Evolutionary conservation across 768 basidiomycete species (phyloP).

Genomic region (Hortiboletus flavorubellus): DNA sequence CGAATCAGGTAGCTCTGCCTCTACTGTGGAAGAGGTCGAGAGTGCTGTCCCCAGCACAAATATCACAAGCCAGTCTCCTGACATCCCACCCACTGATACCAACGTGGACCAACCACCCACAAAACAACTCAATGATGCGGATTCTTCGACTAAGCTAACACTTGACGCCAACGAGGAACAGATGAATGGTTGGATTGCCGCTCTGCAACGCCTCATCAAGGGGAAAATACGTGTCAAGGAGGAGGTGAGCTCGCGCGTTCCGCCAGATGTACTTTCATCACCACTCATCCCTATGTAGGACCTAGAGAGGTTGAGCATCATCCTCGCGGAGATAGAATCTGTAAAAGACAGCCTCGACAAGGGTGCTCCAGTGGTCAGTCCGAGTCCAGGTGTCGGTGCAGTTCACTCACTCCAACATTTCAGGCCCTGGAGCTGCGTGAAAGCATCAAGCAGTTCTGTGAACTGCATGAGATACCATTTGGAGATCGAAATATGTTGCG

Average conservation of each 20-base stretch:
- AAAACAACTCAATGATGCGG: background rate
- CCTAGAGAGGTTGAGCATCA: slow-evolving; percentile 25
- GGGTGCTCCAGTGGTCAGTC: slow-evolving; percentile 15
- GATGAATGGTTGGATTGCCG: slow-evolving; percentile 16
- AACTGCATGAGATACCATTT: slow-evolving; percentile 29
- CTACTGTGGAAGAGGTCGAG: background rate
- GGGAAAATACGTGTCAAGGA: slow-evolving; percentile 23
- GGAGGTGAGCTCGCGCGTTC: slow-evolving; percentile 11
- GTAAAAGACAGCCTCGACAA: slow-evolving; percentile 11
- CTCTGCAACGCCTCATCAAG: slow-evolving; percentile 32
- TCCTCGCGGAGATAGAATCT: slow-evolving; percentile 32
- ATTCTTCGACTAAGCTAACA: background rate
- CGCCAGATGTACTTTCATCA: background rate
- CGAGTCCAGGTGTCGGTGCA: background rate
- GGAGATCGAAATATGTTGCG: slow-evolving; percentile 28
- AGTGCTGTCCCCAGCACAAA: slow-evolving; percentile 15
- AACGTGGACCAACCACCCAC: background rate
- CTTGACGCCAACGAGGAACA: slow-evolving; percentile 3
- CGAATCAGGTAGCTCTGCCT: background rate
- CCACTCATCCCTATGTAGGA: slow-evolving; percentile 13
- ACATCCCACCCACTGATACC: background rate
- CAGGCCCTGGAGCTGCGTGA: slow-evolving; percentile 21
- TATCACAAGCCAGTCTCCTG: slow-evolving; percentile 20
- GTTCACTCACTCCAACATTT: background rate
- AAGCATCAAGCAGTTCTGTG: slow-evolving; percentile 23